Base-by-base conservation (phyloP, 106 monocot species). In the Acorus calamus region DNA sequence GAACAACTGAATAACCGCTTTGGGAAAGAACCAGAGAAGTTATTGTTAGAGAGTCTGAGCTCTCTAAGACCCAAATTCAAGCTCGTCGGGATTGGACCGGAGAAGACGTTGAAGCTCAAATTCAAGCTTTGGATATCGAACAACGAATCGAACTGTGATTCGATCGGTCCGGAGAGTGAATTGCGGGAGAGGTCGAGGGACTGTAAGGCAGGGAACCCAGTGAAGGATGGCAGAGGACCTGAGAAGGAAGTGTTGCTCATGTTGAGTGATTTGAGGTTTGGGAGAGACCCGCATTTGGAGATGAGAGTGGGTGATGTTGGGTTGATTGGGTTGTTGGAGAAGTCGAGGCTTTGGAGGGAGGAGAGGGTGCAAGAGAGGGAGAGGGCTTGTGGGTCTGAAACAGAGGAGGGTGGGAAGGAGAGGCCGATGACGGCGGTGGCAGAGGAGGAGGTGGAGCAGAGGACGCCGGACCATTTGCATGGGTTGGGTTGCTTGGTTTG, bases 161-260 rank as follows among this genome's bases (percentile, higher is more conserved):
- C 46, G 2, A 80, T 11, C 8, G 14, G 1, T 42, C 77, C 84
- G 11, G 0, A 2, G 0, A 81, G 52, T 6, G 0, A 6, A 46
- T 84, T 84, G 52, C 8, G 48, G 41, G 84, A 80, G 49, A 84
- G 50, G 60, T 84, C 74, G 50, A 84, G 57, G 53, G 46, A 44
- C 50, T 71, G 67, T 66, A 84, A 50, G 66, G 61, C n/a, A 6
- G 3, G 3, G 46, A 84, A 76, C 4, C 49, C 52, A 3, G 69
- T 50, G 58, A 84, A 59, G 14, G 45, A 14, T 5, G 65, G 60
- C 3, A 84, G 62, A 9, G 2, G 14, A 11, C 66, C 69, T 2
- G 14, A 0, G 12, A 84, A 8, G 10, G 0, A 6, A 55, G 71
- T 84, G 57, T 2, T 51, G 67, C 80, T 80, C 14, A 84, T 53